A percentile compares a stretch with the other conserved stretches of the same genome.
These are phyloP conservation scores for Viola odorata DNA, from an alignment of 345 rosid species.

Conservation along the genomic window DNA sequence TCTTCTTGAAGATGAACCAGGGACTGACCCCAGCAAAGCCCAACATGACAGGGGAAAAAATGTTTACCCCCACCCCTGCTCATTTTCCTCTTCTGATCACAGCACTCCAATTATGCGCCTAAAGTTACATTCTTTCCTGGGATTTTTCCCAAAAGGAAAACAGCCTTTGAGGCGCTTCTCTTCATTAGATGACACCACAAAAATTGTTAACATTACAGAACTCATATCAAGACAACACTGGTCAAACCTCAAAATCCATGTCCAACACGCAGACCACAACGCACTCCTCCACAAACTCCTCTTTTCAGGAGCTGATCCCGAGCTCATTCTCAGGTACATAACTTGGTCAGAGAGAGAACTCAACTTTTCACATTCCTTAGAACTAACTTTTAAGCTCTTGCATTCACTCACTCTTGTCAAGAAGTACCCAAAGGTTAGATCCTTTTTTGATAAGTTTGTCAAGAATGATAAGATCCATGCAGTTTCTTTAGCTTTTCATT, in stretches of 20 bases:
- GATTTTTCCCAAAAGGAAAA: too few species aligned
- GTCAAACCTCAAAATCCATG: slow-evolving; percentile 41
- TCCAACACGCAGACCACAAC: slow-evolving; percentile 30
- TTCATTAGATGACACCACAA: too few species aligned
- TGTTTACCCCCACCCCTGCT: too few species aligned
- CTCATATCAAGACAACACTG: slow-evolving; percentile 59
- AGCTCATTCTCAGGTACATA: slow-evolving; percentile 50
- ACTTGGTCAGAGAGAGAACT: slow-evolving; percentile 49
- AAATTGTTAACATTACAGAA: slow-evolving; percentile 16
- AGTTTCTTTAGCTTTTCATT: slow-evolving; percentile 53
- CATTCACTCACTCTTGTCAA: slow-evolving; percentile 43
- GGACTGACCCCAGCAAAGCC: slow-evolving; percentile 56
- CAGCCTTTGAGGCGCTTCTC: too few species aligned
- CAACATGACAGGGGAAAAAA: too few species aligned
- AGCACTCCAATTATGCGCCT: too few species aligned
- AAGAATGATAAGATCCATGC: slow-evolving; percentile 26
- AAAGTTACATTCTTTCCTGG: too few species aligned
- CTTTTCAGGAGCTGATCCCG: slow-evolving; percentile 47
- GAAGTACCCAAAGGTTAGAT: slow-evolving; percentile 50
- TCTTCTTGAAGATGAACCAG: slow-evolving; percentile 86
- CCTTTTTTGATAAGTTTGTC: slow-evolving; percentile 59
- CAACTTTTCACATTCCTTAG: slow-evolving; percentile 34
- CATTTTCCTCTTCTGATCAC: too few species aligned
- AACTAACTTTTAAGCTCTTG: slow-evolving; percentile 39
- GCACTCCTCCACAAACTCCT: slow-evolving; percentile 40